These are phyloP conservation scores for Sambucus nigra DNA, from an alignment of 129 eudicot species.

Conservation along the genomic window DNA sequence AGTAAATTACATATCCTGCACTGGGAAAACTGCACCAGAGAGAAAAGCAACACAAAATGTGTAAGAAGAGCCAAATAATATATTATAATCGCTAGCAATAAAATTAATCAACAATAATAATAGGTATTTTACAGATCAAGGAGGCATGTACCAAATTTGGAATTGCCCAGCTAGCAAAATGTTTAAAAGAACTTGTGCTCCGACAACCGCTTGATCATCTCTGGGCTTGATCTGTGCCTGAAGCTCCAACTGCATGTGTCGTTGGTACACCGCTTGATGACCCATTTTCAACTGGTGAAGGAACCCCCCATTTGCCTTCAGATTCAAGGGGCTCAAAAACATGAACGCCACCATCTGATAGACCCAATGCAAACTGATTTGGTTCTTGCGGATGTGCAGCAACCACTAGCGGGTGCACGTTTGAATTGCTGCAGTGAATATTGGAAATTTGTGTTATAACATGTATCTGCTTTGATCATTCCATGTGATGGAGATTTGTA, in stretches of 20 bases:
- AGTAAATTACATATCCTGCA: conserved; percentile 22
- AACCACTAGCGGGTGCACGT: conserved; percentile 69
- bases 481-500: too few relatives aligned
- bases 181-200: conserved; percentile 28
- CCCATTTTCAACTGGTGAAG: conserved; percentile 72
- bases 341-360: conserved; percentile 80
- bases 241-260: conserved; percentile 49
- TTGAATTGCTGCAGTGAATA: conserved; percentile 36
- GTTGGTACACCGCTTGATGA: conserved; percentile 48
- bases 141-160: conserved; percentile 11
- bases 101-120: neutral
- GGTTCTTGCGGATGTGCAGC: conserved; percentile 96
- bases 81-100: neutral
- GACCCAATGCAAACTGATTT: conserved; percentile 82
- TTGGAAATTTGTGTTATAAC: neutral
- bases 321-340: conserved; percentile 92
- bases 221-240: conserved; percentile 65
- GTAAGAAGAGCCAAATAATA: conserved; percentile 4
- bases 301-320: conserved; percentile 77
- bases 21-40: conserved; percentile 20
- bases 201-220: conserved; percentile 35
- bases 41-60: conserved; percentile 4
- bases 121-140: neutral
- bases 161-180: conserved; percentile 23
- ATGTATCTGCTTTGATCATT: too few relatives aligned